Percentiles rank a stretch among this genome's conserved stretches.
Evolutionary conservation across 2,329 filamentous ascomycete species (phyloP).

Genomic region (Sarocladium kiliense): DNA sequence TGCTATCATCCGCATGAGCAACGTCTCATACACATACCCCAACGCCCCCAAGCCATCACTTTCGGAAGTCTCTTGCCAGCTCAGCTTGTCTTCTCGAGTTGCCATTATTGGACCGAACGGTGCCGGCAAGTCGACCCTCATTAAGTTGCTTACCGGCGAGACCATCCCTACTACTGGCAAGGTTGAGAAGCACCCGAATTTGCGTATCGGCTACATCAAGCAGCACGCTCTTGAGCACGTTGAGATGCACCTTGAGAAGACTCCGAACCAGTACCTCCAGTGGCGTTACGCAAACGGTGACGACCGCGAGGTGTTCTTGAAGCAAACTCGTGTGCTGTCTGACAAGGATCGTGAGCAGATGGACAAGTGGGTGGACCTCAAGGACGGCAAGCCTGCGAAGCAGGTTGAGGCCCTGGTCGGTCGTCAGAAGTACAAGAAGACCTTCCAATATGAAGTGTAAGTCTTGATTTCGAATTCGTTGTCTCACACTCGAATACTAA

Average conservation of each 20-base stretch:
- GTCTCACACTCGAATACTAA: background rate
- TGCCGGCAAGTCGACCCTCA: conserved; percentile 95
- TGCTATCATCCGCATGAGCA: conserved; percentile 90
- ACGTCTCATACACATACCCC: conserved; percentile 93
- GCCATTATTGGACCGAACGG: conserved; percentile 97
- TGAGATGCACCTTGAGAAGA: conserved; percentile 99
- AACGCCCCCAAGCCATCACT: conserved; percentile 83
- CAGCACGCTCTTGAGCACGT: conserved; percentile 99
- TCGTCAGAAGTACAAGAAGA: conserved; percentile 98
- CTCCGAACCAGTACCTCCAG: conserved; percentile 96
- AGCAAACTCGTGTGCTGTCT: conserved; percentile 89
- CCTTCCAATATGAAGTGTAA: conserved; percentile 94
- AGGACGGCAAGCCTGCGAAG: conserved; percentile 71
- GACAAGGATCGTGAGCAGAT: conserved; percentile 83
- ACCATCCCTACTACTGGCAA: conserved; percentile 75
- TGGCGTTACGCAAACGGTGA: conserved; percentile 98
- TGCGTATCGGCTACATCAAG: conserved; percentile 99
- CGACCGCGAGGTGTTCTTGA: conserved; percentile 94
- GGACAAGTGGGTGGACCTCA: conserved; percentile 81
- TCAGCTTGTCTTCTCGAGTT: conserved; percentile 84
- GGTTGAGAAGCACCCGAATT: conserved; percentile 97
- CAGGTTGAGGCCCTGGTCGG: conserved; percentile 87
- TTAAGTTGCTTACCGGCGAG: conserved; percentile 95
- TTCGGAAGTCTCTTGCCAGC: conserved; percentile 76
- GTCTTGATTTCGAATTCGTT: conserved; percentile 20